Percentiles rank a stretch among this genome's conserved stretches.
Conservation (phyloP, 176 grass and related monocot species). For the Phragmites australis region DNA sequence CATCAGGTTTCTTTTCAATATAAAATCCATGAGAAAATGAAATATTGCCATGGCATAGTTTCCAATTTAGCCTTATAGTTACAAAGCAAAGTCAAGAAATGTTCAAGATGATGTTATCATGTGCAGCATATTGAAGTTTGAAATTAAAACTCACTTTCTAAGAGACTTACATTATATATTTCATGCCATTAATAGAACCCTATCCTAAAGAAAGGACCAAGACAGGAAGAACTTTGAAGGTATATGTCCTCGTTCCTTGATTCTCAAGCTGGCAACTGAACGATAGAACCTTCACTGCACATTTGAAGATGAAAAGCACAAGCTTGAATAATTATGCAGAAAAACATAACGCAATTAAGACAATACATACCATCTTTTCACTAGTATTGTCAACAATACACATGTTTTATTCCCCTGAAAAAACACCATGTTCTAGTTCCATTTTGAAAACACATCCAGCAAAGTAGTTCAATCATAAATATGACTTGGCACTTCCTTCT, state of each 20-base stretch:
- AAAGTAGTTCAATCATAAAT: constrained; percentile 11
- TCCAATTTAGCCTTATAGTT: background rate
- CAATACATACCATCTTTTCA: background rate
- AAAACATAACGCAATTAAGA: constrained; percentile 9
- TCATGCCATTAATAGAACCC: background rate
- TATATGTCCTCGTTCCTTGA: background rate
- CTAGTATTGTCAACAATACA: background rate
- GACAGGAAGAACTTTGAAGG: background rate
- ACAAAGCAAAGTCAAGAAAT: constrained; percentile 11
- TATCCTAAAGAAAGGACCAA: constrained; percentile 5
- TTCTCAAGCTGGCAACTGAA: background rate
- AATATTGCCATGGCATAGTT: background rate
- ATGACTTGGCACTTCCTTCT: background rate
- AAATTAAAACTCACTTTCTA: background rate
- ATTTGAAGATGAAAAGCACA: background rate
- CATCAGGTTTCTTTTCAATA: background rate
- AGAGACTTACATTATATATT: background rate
- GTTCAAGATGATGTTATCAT: background rate
- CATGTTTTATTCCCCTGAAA: background rate
- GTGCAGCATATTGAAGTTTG: background rate
- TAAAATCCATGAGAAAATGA: background rate
- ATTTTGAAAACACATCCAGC: background rate
- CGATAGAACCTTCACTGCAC: background rate
- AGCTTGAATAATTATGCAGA: background rate
- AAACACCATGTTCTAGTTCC: background rate